Conservation (phyloP, 306 rosid genomes). For the Rubus idaeus region DNA sequence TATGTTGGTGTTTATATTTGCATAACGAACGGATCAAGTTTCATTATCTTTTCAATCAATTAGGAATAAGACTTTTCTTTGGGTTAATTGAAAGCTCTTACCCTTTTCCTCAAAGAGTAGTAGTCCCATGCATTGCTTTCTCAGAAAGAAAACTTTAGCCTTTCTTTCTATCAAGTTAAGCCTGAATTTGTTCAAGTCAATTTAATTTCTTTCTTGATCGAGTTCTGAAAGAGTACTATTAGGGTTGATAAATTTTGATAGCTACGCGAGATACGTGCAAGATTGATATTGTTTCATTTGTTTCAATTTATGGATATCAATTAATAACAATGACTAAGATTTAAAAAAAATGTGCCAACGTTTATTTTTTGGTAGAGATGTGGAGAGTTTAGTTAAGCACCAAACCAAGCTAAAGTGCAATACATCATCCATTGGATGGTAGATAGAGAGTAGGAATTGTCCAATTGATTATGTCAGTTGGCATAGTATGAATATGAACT, state of each 20-base stretch:
- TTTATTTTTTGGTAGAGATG: background rate
- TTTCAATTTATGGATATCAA: background rate
- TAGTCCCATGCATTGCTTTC: slow-evolving; percentile 8
- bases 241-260: background rate
- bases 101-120: background rate
- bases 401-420: background rate
- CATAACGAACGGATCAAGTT: background rate
- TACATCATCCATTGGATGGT: background rate
- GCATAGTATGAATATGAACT: background rate
- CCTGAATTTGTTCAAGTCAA: background rate
- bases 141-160: background rate
- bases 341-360: background rate
- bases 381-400: background rate
- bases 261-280: background rate
- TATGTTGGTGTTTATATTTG: background rate
- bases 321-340: background rate
- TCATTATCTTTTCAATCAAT: background rate
- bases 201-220: background rate
- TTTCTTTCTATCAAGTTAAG: background rate
- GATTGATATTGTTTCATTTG: background rate
- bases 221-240: background rate
- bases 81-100: background rate
- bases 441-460: background rate
- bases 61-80: background rate
- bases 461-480: slow-evolving; percentile 2